phyloP scores from a whole-genome alignment of 2,329 filamentous ascomycete species.

The Colletotrichum sidae region DNA sequence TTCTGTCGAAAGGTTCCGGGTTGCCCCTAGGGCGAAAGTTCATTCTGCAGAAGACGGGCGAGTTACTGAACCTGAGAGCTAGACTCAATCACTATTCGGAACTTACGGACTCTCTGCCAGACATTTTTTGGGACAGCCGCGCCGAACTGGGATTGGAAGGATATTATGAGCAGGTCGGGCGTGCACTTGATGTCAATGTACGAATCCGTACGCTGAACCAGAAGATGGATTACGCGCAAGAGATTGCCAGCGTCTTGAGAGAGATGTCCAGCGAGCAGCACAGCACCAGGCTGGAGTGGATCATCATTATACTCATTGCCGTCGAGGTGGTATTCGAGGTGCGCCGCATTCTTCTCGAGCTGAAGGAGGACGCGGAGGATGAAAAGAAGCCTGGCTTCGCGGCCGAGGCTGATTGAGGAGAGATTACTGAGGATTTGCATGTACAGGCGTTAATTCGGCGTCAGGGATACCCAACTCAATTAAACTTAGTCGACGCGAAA shows the following conservation, averaged over 20 bases:
- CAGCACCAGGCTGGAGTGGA: slow-evolving; percentile 89
- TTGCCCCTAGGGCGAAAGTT: slow-evolving; percentile 70
- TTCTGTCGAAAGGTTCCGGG: slow-evolving; percentile 73
- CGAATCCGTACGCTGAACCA: slow-evolving; percentile 93
- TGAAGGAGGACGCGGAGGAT: slow-evolving; percentile 50
- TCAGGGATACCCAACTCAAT: slow-evolving; percentile 24
- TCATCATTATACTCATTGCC: slow-evolving; percentile 93
- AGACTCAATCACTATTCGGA: slow-evolving; percentile 98
- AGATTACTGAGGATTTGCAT: background rate
- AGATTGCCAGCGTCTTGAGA: slow-evolving; percentile 89
- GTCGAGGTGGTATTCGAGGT: slow-evolving; percentile 94
- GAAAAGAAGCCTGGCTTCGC: slow-evolving; percentile 33
- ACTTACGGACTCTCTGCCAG: slow-evolving; percentile 92
- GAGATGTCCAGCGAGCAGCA: slow-evolving; percentile 93
- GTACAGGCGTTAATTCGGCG: background rate
- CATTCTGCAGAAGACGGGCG: slow-evolving; percentile 92
- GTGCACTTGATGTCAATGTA: slow-evolving; percentile 89
- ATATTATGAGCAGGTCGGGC: slow-evolving; percentile 94
- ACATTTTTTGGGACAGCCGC: slow-evolving; percentile 95
- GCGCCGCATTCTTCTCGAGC: slow-evolving; percentile 76
- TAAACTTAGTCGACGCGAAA: background rate
- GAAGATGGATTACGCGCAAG: slow-evolving; percentile 97
- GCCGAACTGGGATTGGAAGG: slow-evolving; percentile 91
- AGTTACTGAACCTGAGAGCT: slow-evolving; percentile 87
- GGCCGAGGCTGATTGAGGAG: background rate